phyloP scores from a whole-genome alignment of 164 flowering plant genomes.

The Brasenia schreberi region DNA sequence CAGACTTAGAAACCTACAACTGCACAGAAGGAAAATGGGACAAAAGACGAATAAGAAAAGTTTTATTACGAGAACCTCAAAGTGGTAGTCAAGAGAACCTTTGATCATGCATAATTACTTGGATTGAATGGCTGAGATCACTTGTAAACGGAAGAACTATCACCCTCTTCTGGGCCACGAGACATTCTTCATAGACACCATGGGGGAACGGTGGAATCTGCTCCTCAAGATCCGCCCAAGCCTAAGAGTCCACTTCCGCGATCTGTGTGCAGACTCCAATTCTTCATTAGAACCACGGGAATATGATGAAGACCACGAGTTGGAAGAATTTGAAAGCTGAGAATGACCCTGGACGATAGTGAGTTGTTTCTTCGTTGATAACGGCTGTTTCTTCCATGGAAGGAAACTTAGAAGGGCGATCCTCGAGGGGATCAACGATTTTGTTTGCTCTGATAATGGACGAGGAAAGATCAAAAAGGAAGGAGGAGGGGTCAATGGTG shows the following conservation, averaged over 20 bases:
- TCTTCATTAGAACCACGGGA: constrained; percentile 5
- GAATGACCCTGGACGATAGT: constrained; percentile 6
- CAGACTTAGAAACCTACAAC: neutral
- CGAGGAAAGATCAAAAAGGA: constrained; percentile 19
- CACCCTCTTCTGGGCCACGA: neutral
- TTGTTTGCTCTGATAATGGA: constrained; percentile 11
- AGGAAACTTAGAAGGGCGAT: constrained; percentile 5
- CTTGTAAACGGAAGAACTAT: neutral
- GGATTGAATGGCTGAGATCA: neutral
- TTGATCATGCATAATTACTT: neutral
- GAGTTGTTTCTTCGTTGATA: constrained; percentile 10
- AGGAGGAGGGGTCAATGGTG: constrained; percentile 79
- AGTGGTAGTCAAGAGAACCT: neutral
- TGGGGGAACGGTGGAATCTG: neutral
- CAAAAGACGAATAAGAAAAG: too few relatives aligned
- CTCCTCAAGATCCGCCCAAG: constrained; percentile 4
- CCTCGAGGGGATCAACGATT: neutral
- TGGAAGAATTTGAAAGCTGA: constrained; percentile 2
- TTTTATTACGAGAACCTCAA: too few relatives aligned
- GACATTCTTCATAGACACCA: neutral
- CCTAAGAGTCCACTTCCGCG: constrained; percentile 18
- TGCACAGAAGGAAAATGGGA: neutral
- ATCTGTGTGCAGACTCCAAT: constrained; percentile 2
- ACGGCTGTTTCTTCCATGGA: constrained; percentile 7
- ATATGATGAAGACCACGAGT: constrained; percentile 5